Evolutionary conservation across 2,329 filamentous ascomycete genomes (phyloP).

Genomic region (Penicillium janthinellum): DNA sequence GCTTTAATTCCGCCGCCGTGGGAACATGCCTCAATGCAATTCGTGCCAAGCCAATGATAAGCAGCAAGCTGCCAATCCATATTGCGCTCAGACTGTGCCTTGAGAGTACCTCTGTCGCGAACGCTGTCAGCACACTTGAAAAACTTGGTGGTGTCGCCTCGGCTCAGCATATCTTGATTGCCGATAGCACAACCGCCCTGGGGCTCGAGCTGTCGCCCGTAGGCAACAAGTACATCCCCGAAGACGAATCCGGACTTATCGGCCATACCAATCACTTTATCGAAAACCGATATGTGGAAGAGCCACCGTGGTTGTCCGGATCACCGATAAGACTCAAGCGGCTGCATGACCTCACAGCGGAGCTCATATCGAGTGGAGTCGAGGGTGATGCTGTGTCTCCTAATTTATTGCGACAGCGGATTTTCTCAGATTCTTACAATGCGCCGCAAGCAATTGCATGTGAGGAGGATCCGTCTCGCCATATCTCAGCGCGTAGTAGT

Average conservation of each 20-base stretch:
- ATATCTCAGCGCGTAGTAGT: conserved; percentile 32
- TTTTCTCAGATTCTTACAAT: conserved; percentile 43
- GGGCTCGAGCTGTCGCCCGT: conserved; percentile 35
- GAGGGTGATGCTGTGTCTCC: conserved; percentile 26
- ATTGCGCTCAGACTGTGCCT: conserved; percentile 59
- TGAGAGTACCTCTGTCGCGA: conserved; percentile 52
- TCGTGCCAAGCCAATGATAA: conserved; percentile 56
- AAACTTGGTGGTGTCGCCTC: conserved; percentile 55
- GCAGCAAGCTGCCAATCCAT: conserved; percentile 59
- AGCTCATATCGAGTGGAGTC: conserved; percentile 25
- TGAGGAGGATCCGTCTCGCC: conserved; percentile 30
- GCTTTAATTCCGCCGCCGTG: conserved; percentile 61
- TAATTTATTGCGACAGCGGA: conserved; percentile 28
- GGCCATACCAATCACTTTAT: conserved; percentile 52
- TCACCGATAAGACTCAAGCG: conserved; percentile 37
- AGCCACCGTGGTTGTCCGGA: conserved; percentile 36
- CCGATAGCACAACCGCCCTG: conserved; percentile 43
- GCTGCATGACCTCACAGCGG: conserved; percentile 26
- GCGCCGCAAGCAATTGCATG: conserved; percentile 41
- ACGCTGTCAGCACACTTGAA: conserved; percentile 51
- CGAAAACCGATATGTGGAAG: conserved; percentile 36
- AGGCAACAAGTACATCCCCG: conserved; percentile 38
- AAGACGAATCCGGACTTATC: conserved; percentile 37
- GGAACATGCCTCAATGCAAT: conserved; percentile 66
- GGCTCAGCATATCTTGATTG: conserved; percentile 59